Conservation (phyloP, 352 stramenopile species). For the Phytophthora cactorum region DNA sequence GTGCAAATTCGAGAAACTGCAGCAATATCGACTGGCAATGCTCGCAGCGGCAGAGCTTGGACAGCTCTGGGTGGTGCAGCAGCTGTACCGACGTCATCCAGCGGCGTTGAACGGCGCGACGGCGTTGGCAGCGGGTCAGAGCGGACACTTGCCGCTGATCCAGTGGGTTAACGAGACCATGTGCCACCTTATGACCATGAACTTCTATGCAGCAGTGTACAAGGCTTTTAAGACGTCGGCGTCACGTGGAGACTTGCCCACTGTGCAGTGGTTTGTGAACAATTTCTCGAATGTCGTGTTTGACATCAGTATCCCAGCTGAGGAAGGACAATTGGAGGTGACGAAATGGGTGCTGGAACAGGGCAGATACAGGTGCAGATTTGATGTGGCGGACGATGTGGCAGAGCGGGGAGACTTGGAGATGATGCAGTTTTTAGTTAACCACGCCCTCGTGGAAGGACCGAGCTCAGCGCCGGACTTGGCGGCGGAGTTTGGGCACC, state of each 20-base stretch:
- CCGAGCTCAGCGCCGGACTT: neutral
- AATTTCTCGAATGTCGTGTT: neutral
- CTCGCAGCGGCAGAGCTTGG: conserved; percentile 1
- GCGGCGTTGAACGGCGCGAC: conserved; percentile 12
- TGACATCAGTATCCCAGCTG: conserved; percentile 6
- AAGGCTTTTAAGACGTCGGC: conserved; percentile 2
- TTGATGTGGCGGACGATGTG: neutral
- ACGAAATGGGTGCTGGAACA: conserved; percentile 2
- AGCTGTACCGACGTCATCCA: conserved; percentile 9
- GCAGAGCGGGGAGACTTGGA: neutral
- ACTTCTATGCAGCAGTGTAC: conserved; percentile 6
- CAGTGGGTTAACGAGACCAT: conserved; percentile 3
- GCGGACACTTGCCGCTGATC: neutral
- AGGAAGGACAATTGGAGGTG: conserved; percentile 1
- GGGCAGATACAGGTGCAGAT: conserved; percentile 2
- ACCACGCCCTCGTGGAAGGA: neutral
- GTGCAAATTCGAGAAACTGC: conserved; percentile 13
- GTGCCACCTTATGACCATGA: neutral
- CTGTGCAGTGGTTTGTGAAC: conserved; percentile 5
- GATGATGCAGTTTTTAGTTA: conserved; percentile 3
- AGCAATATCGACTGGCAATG: conserved; percentile 22
- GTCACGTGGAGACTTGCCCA: neutral
- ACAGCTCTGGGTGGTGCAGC: conserved; percentile 16
- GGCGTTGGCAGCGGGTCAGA: conserved; percentile 1
- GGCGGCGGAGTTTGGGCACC: conserved; percentile 2